Conservation (phyloP, 306 rosid species). For the Vigna mungo region DNA sequence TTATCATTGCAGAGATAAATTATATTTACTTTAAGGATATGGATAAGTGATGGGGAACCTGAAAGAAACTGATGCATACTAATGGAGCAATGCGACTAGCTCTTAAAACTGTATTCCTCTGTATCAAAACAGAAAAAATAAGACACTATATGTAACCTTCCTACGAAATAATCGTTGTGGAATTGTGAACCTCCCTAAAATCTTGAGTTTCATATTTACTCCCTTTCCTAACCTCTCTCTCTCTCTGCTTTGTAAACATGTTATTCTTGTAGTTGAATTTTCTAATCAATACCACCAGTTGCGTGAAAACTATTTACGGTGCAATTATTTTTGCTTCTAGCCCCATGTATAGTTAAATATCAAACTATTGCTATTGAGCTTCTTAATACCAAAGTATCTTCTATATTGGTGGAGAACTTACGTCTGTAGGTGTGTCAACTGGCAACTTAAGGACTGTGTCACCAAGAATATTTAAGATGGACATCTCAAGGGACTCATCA, state of each 20-base stretch:
- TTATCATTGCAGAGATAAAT: slow-evolving; percentile 5
- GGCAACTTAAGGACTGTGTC: slow-evolving; percentile 78
- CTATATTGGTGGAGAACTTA: slow-evolving; percentile 55
- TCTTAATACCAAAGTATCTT: slow-evolving; percentile 1
- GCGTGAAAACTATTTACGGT: not conserved
- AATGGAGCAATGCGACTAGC: not conserved
- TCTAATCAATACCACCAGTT: not conserved
- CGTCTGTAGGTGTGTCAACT: slow-evolving; percentile 80
- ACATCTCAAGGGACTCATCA: slow-evolving; percentile 90
- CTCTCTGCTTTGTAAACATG: not conserved
- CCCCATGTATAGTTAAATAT: slow-evolving; percentile 3
- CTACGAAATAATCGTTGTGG: not conserved
- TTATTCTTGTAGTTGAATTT: slow-evolving; percentile 3
- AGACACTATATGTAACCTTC: not conserved
- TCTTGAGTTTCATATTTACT: not conserved
- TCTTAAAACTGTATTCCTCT: not conserved
- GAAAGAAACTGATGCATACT: not conserved
- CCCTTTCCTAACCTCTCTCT: not conserved
- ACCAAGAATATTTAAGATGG: slow-evolving; percentile 78
- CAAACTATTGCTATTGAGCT: not conserved
- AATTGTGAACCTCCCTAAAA: not conserved
- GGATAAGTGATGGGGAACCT: not conserved
- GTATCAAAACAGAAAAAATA: not conserved
- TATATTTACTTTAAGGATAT: slow-evolving; percentile 9
- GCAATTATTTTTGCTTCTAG: not conserved